phyloP scores from a whole-genome alignment of 768 basidiomycete genomes.

The Suillus subluteus region DNA sequence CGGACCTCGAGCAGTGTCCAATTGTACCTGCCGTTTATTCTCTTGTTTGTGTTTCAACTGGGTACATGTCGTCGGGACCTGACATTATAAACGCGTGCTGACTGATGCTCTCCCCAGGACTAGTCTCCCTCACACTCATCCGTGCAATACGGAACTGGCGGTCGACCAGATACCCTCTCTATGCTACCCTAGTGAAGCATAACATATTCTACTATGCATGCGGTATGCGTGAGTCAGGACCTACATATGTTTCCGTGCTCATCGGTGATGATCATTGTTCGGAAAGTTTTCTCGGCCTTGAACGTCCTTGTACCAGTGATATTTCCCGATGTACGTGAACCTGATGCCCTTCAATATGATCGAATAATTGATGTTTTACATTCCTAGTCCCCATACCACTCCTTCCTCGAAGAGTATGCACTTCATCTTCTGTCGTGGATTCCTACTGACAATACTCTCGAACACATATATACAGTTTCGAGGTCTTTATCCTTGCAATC shows the following conservation, averaged over 20 bases:
- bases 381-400: not conserved
- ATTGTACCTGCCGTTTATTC: not conserved
- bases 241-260: not conserved
- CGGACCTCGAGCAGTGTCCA: not conserved
- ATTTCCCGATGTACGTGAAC: not conserved
- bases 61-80: not conserved
- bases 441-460: not conserved
- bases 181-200: not conserved
- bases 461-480: not conserved
- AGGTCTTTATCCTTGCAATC: not conserved
- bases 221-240: not conserved
- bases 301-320: not conserved
- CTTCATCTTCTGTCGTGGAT: not conserved
- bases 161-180: not conserved
- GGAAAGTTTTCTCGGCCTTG: not conserved
- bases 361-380: not conserved
- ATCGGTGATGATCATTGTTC: not conserved
- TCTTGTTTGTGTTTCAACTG: not conserved
- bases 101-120: not conserved
- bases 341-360: not conserved
- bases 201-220: constrained; percentile 1
- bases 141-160: not conserved
- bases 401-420: constrained; percentile 5
- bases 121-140: not conserved
- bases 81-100: not conserved